These are phyloP conservation scores for Cryptococcus hybrid DNA, from an alignment of 1,284 basidiomycete genomes.

Conservation along the genomic window DNA sequence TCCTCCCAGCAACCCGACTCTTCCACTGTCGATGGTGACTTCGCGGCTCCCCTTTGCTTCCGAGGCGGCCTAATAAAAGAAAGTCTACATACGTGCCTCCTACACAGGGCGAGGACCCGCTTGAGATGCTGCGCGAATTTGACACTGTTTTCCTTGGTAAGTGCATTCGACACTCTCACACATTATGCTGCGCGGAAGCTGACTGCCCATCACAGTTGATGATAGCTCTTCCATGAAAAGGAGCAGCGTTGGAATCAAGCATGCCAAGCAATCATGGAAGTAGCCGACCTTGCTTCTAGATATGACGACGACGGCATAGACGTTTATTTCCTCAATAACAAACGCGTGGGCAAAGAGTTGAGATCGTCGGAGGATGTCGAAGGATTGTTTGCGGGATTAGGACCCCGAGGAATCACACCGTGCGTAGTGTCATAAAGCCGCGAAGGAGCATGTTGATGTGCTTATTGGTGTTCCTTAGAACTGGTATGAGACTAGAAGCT, in stretches of 20 bases:
- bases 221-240: slow-evolving; percentile 9
- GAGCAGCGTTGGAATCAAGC: slow-evolving; percentile 40
- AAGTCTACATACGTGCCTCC: slow-evolving; percentile 3
- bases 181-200: too few species aligned
- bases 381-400: slow-evolving; percentile 42
- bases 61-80: neutral
- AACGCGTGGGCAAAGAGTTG: slow-evolving; percentile 42
- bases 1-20: too few species aligned
- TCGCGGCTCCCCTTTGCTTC: too few species aligned
- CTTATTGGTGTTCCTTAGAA: slow-evolving; percentile 15
- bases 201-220: too few species aligned
- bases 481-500: slow-evolving; percentile 35
- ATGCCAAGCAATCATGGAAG: slow-evolving; percentile 34
- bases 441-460: neutral
- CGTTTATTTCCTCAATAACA: slow-evolving; percentile 48
- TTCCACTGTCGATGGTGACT: too few species aligned
- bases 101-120: slow-evolving; percentile 27
- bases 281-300: slow-evolving; percentile 37
- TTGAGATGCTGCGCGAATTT: slow-evolving; percentile 40
- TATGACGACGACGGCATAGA: slow-evolving; percentile 47
- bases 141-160: slow-evolving; percentile 45
- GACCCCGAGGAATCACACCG: slow-evolving; percentile 43
- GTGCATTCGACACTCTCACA: neutral
- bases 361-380: slow-evolving; percentile 42
- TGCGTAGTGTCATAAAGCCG: slow-evolving; percentile 13